Evolutionary conservation across 2,329 filamentous ascomycete species (phyloP).

Genomic region (Conoideocrella luteorostrata): DNA sequence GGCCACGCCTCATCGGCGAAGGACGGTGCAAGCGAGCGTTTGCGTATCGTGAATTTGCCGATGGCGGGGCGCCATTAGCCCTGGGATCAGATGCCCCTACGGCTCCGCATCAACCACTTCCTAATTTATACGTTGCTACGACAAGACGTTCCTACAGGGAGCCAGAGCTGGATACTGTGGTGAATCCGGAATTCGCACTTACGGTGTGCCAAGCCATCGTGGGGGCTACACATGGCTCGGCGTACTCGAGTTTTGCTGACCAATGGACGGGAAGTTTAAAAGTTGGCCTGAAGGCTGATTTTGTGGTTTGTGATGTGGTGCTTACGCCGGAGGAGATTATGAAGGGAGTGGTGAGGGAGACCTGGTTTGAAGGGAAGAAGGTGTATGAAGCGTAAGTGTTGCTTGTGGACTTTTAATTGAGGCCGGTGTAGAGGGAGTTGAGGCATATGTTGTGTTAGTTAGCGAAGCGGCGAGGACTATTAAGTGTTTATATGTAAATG

Average conservation of each 20-base stretch:
- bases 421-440: no score
- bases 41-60: constrained; percentile 55
- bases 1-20: constrained; percentile 50
- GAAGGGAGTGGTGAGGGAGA: constrained; percentile 40
- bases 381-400: constrained; percentile 28
- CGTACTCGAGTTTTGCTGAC: constrained; percentile 54
- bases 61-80: constrained; percentile 46
- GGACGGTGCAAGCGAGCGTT: constrained; percentile 52
- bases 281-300: constrained; percentile 49
- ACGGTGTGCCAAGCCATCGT: constrained; percentile 46
- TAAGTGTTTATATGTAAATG: no score
- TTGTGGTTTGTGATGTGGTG: constrained; percentile 44
- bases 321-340: constrained; percentile 42
- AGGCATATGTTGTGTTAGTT: no score
- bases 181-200: constrained; percentile 49
- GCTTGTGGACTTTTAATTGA: no score
- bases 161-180: constrained; percentile 30
- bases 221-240: constrained; percentile 48
- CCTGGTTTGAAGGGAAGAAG: constrained; percentile 44
- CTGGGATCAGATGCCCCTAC: constrained; percentile 56
- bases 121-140: constrained; percentile 53
- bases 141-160: constrained; percentile 50
- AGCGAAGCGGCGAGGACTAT: no score
- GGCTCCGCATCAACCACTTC: constrained; percentile 46
- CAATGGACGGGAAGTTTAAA: constrained; percentile 44